Conservation (phyloP, 2,329 filamentous ascomycete species). For the Triangularia verruculosa region DNA sequence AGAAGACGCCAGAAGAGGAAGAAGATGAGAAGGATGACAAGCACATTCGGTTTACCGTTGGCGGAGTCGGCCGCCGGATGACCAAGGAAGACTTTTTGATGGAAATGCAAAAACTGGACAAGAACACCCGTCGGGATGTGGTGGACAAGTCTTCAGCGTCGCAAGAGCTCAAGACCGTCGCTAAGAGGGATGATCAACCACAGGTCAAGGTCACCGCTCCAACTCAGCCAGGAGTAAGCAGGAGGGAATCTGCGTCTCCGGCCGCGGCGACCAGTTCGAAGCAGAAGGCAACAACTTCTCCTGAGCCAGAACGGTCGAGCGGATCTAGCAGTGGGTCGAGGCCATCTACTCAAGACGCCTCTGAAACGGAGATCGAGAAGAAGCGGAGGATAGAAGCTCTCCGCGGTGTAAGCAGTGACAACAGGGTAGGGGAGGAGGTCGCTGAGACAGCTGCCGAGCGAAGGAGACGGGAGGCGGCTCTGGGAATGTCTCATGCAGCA, state of each 20-base stretch:
- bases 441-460: constrained; percentile 73
- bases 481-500: constrained; percentile 54
- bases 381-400: constrained; percentile 60
- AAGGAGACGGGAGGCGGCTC: constrained; percentile 68
- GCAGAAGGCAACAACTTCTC: constrained; percentile 5
- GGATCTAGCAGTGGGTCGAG: constrained; percentile 13
- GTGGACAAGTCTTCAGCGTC: constrained; percentile 51
- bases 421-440: constrained; percentile 38
- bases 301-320: neutral
- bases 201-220: constrained; percentile 3
- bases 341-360: constrained; percentile 38
- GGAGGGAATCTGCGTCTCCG: neutral
- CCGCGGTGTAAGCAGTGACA: constrained; percentile 19
- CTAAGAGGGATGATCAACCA: constrained; percentile 38
- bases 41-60: constrained; percentile 73
- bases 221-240: constrained; percentile 8
- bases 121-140: constrained; percentile 56
- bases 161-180: constrained; percentile 47
- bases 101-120: constrained; percentile 70
- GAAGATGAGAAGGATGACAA: constrained; percentile 63
- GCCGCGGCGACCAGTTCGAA: neutral
- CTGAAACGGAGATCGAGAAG: constrained; percentile 69
- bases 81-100: constrained; percentile 77
- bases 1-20: constrained; percentile 39
- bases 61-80: constrained; percentile 69